Evolutionary conservation across 345 rosid genomes (phyloP).

Genomic region (Raphanus raphanistrum): DNA sequence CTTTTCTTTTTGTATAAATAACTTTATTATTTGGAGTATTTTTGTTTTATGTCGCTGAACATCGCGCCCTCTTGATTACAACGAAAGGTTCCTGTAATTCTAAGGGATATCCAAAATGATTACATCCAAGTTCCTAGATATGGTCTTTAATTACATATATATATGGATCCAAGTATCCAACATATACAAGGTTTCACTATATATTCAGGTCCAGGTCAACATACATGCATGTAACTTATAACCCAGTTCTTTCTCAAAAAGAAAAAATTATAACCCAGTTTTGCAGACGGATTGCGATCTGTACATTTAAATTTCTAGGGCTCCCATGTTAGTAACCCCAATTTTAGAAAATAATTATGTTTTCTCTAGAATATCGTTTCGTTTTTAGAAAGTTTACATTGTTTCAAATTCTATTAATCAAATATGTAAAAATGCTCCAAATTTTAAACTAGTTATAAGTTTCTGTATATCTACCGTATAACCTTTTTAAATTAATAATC

Average conservation of each 20-base stretch:
- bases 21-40: background rate
- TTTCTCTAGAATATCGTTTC: background rate
- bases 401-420: background rate
- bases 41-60: background rate
- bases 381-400: background rate
- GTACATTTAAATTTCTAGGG: background rate
- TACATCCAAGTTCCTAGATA: slow-evolving; percentile 4
- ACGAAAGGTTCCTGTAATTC: slow-evolving; percentile 8
- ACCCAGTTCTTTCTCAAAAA: too few species aligned
- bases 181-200: background rate
- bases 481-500: too few species aligned
- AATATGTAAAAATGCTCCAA: background rate
- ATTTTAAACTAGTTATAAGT: background rate
- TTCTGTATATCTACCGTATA: background rate
- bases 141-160: background rate
- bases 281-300: background rate
- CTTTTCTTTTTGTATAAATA: background rate
- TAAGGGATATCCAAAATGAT: slow-evolving; percentile 4
- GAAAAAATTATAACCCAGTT: background rate
- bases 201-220: background rate
- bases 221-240: background rate
- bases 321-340: background rate
- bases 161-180: background rate
- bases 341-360: background rate
- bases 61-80: background rate